A percentile compares a stretch with the other conserved stretches of the same genome.
phyloP scores from a whole-genome alignment of 2,329 filamentous ascomycete species.

The Ceratocystis eucalypticola region DNA sequence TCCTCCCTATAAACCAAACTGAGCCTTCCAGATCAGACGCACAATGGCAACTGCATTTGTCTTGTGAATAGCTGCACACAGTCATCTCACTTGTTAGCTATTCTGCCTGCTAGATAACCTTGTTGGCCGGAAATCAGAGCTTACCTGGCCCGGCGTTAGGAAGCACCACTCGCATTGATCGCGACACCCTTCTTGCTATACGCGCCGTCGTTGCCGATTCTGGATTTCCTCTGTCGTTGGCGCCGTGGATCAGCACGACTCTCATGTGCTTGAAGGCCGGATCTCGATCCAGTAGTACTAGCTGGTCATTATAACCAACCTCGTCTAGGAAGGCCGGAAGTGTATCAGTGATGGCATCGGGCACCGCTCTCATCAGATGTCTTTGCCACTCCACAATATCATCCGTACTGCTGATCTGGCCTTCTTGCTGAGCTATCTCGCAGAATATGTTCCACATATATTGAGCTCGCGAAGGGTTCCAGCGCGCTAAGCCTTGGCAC shows the following conservation, averaged over 20 bases:
- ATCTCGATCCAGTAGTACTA: background rate
- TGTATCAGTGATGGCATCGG: slow-evolving; percentile 1
- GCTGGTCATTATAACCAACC: background rate
- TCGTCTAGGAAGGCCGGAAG: slow-evolving; percentile 2
- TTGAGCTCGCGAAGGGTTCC: background rate
- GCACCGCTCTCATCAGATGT: background rate
- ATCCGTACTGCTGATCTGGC: background rate
- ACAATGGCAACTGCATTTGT: background rate
- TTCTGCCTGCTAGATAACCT: background rate
- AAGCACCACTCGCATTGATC: background rate
- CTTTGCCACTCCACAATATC: background rate
- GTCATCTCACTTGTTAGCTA: background rate
- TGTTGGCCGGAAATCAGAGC: background rate
- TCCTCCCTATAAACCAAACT: background rate
- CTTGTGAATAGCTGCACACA: background rate
- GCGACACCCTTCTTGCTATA: background rate
- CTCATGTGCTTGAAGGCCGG: background rate
- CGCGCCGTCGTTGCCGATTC: background rate
- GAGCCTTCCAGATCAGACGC: slow-evolving; percentile 1
- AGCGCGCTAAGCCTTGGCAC: background rate
- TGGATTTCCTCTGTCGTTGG: background rate
- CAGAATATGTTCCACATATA: slow-evolving; percentile 15
- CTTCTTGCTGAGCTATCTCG: slow-evolving; percentile 11
- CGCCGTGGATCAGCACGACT: background rate
- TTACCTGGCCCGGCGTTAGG: slow-evolving; percentile 8